Percentiles rank a stretch among this genome's conserved stretches.
Conservation (phyloP, 495 filamentous ascomycete species). For the Tuber calosporum region DNA sequence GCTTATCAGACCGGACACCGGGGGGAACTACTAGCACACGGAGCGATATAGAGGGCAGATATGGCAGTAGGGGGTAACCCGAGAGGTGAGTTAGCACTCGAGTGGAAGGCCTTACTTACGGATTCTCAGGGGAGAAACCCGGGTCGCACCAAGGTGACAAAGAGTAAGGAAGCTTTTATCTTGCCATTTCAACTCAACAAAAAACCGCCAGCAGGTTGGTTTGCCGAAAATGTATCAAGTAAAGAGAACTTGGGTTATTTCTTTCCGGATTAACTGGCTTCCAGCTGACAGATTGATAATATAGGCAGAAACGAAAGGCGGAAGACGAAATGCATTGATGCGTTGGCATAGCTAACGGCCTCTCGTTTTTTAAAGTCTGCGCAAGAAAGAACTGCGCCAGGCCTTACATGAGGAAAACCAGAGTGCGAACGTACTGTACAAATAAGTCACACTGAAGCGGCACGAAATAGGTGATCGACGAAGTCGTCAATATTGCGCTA, state of each 20-base stretch:
- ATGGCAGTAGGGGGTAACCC: neutral
- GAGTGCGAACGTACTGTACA: conserved; percentile 26
- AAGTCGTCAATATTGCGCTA: conserved; percentile 39
- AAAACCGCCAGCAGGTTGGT: conserved; percentile 12
- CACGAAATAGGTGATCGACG: conserved; percentile 35
- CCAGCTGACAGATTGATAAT: conserved; percentile 32
- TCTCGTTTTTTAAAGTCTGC: conserved; percentile 33
- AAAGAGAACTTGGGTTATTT: conserved; percentile 7
- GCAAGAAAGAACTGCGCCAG: conserved; percentile 30
- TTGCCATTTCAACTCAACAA: neutral
- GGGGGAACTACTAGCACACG: neutral
- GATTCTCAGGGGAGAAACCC: neutral
- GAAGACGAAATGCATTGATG: conserved; percentile 39
- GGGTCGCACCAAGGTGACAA: neutral
- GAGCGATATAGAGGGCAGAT: neutral
- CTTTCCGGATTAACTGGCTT: conserved; percentile 34
- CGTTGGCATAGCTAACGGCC: conserved; percentile 38
- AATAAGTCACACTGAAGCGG: conserved; percentile 17
- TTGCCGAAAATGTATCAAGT: conserved; percentile 26
- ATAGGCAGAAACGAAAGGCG: conserved; percentile 40
- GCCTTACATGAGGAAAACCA: conserved; percentile 28
- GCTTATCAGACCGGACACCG: neutral
- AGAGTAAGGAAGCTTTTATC: neutral
- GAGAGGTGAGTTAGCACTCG: neutral
- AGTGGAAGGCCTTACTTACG: neutral